Conservation (phyloP, 768 basidiomycete genomes). For the Gautieria morchelliformis region DNA sequence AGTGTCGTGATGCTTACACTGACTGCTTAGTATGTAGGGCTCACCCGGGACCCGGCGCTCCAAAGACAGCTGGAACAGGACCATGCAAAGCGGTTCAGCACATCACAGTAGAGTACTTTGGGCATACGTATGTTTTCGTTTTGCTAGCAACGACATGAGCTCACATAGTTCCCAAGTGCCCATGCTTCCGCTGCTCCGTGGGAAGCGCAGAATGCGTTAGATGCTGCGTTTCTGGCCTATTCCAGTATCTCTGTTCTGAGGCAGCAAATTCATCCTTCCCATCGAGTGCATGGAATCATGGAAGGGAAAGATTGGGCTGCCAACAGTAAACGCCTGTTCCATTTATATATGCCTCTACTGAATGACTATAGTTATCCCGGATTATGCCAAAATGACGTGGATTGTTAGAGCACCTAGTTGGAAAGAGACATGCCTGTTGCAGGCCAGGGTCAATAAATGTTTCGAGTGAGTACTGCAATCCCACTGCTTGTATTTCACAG, state of each 20-base stretch:
- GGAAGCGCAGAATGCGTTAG: slow-evolving; percentile 20
- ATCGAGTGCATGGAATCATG: slow-evolving; percentile 25
- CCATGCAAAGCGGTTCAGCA: slow-evolving; percentile 14
- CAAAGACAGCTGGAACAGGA: slow-evolving; percentile 10
- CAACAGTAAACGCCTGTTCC: slow-evolving; percentile 12
- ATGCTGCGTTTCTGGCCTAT: slow-evolving; percentile 27
- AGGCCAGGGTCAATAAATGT: slow-evolving; percentile 17
- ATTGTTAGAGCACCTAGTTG: slow-evolving; percentile 18
- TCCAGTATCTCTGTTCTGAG: slow-evolving; percentile 23
- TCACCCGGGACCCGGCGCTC: slow-evolving; percentile 17
- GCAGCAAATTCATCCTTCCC: slow-evolving; percentile 26
- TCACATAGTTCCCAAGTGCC: slow-evolving; percentile 15
- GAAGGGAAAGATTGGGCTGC: slow-evolving; percentile 16
- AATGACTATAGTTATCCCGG: slow-evolving; percentile 18
- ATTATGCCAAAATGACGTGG: slow-evolving; percentile 21
- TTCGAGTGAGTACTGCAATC: slow-evolving; percentile 14
- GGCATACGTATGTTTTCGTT: slow-evolving; percentile 12
- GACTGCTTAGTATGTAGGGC: background rate
- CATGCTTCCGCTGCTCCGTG: slow-evolving; percentile 20
- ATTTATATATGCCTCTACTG: background rate
- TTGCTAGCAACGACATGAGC: slow-evolving; percentile 12
- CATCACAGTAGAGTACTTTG: slow-evolving; percentile 15
- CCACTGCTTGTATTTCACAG: background rate
- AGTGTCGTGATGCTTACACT: slow-evolving; percentile 11
- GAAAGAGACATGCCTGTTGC: slow-evolving; percentile 13